Conservation (phyloP, 2,329 filamentous ascomycete genomes). For the Colletotrichum lini region DNA sequence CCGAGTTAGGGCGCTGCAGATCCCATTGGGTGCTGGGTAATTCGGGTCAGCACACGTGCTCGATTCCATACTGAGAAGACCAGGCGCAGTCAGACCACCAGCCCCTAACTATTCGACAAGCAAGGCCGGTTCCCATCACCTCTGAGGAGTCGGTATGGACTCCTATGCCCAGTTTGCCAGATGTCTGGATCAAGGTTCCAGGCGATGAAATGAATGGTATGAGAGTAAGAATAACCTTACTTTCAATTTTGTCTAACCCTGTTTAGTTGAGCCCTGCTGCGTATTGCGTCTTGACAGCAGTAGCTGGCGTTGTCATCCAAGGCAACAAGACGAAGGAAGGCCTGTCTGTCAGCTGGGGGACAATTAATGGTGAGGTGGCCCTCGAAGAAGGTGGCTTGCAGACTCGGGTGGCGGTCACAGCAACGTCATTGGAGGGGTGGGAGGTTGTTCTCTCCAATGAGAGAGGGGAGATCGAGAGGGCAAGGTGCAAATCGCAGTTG, state of each 20-base stretch:
- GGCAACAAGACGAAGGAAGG: neutral
- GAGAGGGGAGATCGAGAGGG: neutral
- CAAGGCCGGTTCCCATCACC: neutral
- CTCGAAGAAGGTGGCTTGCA: slow-evolving; percentile 3
- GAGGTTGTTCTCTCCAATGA: slow-evolving; percentile 23
- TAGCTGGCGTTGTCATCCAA: neutral
- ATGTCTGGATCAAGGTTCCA: neutral
- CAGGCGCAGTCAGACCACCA: neutral
- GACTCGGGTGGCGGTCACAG: slow-evolving; percentile 34
- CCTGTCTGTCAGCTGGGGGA: slow-evolving; percentile 3
- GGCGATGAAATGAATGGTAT: neutral
- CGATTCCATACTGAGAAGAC: neutral
- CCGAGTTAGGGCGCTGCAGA: neutral
- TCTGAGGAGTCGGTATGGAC: neutral
- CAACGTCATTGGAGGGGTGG: slow-evolving; percentile 41
- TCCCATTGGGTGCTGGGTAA: neutral
- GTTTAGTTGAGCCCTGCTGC: neutral
- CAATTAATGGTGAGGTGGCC: slow-evolving; percentile 10
- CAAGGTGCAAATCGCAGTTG: neutral
- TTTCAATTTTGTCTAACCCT: neutral
- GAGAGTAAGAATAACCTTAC: neutral
- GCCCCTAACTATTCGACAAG: neutral
- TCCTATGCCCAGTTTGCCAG: neutral
- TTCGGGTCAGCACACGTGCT: neutral
- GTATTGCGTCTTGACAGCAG: neutral